These are phyloP conservation scores for Alternaria sp. DNA, from an alignment of 2,329 filamentous ascomycete species.

Conservation along the genomic window DNA sequence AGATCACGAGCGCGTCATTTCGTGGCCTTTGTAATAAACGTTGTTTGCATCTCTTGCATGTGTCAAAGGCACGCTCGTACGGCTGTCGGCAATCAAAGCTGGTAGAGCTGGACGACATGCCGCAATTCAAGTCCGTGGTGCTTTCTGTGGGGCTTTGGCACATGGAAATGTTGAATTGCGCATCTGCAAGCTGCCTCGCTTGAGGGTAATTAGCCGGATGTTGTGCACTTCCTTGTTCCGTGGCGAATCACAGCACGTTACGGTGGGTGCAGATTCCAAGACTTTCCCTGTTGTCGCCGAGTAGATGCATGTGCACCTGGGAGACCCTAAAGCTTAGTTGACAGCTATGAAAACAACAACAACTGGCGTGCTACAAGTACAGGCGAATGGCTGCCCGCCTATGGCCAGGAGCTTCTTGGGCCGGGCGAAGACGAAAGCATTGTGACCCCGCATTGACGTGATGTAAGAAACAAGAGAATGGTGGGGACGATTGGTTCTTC, in stretches of 20 bases:
- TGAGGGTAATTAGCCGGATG: constrained; percentile 1
- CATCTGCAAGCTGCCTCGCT: neutral
- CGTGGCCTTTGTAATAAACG: neutral
- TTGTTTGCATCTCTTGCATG: neutral
- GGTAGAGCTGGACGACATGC: neutral
- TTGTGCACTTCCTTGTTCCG: constrained; percentile 7
- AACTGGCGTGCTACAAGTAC: neutral
- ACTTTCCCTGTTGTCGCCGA: neutral
- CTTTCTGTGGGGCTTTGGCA: neutral
- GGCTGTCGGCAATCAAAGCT: neutral
- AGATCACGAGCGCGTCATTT: constrained; percentile 10
- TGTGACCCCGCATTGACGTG: constrained; percentile 6
- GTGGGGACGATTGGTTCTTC: neutral
- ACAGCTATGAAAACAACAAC: constrained; percentile 9
- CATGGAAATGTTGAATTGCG: constrained; percentile 1
- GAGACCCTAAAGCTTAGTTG: constrained; percentile 1
- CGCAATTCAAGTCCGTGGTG: neutral
- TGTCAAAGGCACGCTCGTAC: constrained; percentile 1
- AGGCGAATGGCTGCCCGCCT: neutral
- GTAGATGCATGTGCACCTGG: constrained; percentile 1
- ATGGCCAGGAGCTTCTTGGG: neutral
- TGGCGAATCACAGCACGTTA: constrained; percentile 1
- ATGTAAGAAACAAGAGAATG: neutral
- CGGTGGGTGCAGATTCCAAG: neutral
- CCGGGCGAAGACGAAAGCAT: neutral